Evolutionary conservation across 2,329 filamentous ascomycete species (phyloP).

Genomic region (Metarhizium anisopliae): DNA sequence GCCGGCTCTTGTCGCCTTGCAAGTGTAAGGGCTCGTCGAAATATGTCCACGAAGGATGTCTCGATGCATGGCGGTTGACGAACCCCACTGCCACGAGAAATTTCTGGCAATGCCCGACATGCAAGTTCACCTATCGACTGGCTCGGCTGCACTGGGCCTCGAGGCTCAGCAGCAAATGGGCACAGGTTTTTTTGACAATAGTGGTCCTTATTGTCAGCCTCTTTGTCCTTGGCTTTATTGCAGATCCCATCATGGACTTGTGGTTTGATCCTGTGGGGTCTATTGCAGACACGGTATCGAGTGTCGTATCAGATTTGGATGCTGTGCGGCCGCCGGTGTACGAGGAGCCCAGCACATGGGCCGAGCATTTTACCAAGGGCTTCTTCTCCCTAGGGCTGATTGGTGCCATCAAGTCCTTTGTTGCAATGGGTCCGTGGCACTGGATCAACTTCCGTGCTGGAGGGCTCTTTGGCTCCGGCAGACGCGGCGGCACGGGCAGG

Average conservation of each 20-base stretch:
- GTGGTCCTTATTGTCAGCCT: conserved; percentile 61
- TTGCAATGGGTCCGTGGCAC: conserved; percentile 66
- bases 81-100: conserved; percentile 58
- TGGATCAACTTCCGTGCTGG: conserved; percentile 65
- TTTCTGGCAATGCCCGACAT: conserved; percentile 83
- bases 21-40: conserved; percentile 87
- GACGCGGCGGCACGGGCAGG: conserved; percentile 57
- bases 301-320: conserved; percentile 32
- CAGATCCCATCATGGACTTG: conserved; percentile 83
- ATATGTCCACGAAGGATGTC: conserved; percentile 88
- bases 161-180: conserved; percentile 55
- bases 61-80: conserved; percentile 72
- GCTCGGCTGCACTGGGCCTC: conserved; percentile 68
- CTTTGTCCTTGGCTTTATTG: conserved; percentile 82
- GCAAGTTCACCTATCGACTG: conserved; percentile 73
- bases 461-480: conserved; percentile 42
- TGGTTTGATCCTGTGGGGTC: conserved; percentile 72
- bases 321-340: conserved; percentile 27
- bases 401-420: conserved; percentile 72
- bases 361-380: conserved; percentile 79
- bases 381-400: conserved; percentile 82
- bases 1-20: conserved; percentile 80
- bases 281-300: conserved; percentile 42
- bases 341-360: conserved; percentile 55
- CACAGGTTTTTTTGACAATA: conserved; percentile 64